A percentile compares a stretch with the other conserved stretches of the same genome.
Evolutionary conservation across 164 flowering plant species (phyloP).

Genomic region (Paratinospora sagittata): DNA sequence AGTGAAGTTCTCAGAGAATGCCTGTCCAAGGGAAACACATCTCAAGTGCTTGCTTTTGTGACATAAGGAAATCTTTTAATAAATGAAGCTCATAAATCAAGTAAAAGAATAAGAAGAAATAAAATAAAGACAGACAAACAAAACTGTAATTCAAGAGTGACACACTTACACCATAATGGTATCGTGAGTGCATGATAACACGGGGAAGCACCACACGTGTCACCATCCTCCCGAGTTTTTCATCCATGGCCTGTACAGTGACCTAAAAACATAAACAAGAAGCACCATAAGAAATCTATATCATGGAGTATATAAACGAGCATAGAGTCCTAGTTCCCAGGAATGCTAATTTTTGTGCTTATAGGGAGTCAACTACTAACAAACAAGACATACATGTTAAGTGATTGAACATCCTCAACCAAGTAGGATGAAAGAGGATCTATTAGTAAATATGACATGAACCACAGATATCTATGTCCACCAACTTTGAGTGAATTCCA

Average conservation of each 20-base stretch:
- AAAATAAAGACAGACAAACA: neutral
- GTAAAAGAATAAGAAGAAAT: neutral
- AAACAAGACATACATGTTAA: neutral
- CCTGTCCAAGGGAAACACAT: conserved; percentile 38
- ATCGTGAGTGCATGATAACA: conserved; percentile 89
- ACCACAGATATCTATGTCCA: too few relatives aligned
- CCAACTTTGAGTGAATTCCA: too few relatives aligned
- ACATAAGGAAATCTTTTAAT: neutral
- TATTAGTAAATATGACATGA: too few relatives aligned
- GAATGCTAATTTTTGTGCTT: neutral
- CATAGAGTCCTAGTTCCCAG: neutral
- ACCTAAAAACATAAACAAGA: conserved; percentile 42
- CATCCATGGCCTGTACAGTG: conserved; percentile 77
- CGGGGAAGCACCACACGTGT: conserved; percentile 97
- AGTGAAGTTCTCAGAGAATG: conserved; percentile 87
- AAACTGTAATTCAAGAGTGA: neutral
- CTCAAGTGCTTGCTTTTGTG: conserved; percentile 10
- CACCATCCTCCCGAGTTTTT: conserved; percentile 85
- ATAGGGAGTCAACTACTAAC: neutral
- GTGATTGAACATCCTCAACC: too few relatives aligned
- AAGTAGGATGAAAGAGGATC: too few relatives aligned
- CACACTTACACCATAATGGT: conserved; percentile 77
- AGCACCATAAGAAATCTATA: neutral
- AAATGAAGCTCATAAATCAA: neutral
- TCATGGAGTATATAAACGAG: neutral